Evolutionary conservation across 257 asterid species (phyloP).

Genomic region (Eustoma russellianum): DNA sequence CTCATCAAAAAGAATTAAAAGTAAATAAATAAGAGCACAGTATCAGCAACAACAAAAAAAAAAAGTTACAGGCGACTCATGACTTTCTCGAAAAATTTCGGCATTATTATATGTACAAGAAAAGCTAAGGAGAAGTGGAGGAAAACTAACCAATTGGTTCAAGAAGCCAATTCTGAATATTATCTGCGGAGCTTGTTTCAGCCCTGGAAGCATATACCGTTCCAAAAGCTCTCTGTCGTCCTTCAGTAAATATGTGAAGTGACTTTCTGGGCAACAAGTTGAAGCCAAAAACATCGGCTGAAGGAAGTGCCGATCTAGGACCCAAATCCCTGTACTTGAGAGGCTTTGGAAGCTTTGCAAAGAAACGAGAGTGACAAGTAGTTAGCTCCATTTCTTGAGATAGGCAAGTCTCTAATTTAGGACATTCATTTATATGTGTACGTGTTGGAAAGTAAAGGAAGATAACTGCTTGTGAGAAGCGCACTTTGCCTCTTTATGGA

Average conservation of each 20-base stretch:
- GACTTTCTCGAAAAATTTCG: background rate
- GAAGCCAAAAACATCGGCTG: slow-evolving; percentile 36
- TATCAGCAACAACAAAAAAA: background rate
- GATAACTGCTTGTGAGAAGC: too few relatives aligned
- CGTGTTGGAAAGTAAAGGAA: too few relatives aligned
- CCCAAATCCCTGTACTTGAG: slow-evolving; percentile 7
- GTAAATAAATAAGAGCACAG: too few relatives aligned
- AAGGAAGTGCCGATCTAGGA: slow-evolving; percentile 14
- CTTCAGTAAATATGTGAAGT: slow-evolving; percentile 16
- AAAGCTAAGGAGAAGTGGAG: background rate
- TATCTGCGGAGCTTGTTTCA: slow-evolving; percentile 20
- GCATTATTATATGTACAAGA: background rate
- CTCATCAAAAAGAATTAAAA: too few relatives aligned
- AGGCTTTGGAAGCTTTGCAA: slow-evolving; percentile 8
- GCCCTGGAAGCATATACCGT: slow-evolving; percentile 41
- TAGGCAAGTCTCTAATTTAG: too few relatives aligned
- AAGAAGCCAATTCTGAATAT: slow-evolving; percentile 65
- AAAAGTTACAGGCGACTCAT: background rate
- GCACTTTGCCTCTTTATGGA: too few relatives aligned
- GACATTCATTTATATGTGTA: too few relatives aligned
- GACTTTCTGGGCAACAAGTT: slow-evolving; percentile 38
- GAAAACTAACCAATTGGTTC: slow-evolving; percentile 51
- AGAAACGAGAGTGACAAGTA: slow-evolving; percentile 3
- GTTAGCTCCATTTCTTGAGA: slow-evolving; percentile 10
- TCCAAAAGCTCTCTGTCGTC: slow-evolving; percentile 37